Conservation (phyloP, 2,329 filamentous ascomycete genomes). For the Nemania serpens region DNA sequence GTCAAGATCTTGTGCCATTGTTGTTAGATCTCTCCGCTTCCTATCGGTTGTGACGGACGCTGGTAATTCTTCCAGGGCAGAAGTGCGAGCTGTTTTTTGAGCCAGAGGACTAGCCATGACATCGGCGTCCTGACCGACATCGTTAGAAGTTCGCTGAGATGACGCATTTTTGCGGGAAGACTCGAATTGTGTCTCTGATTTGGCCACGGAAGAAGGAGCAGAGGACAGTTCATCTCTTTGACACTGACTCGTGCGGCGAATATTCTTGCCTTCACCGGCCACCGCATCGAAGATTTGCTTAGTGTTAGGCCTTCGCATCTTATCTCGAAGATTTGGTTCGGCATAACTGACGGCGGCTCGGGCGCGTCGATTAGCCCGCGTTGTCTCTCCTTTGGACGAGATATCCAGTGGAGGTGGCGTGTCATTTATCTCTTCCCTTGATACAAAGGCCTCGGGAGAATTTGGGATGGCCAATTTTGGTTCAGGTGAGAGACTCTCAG, state of each 20-base stretch:
- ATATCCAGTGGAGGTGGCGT: constrained; percentile 66
- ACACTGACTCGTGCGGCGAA: constrained; percentile 48
- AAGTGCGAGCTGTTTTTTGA: constrained; percentile 42
- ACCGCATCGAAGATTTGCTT: constrained; percentile 79
- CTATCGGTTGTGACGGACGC: constrained; percentile 45
- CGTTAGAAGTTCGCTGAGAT: constrained; percentile 5
- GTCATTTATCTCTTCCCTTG: constrained; percentile 48
- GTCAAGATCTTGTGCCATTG: constrained; percentile 25
- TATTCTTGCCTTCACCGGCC: constrained; percentile 62
- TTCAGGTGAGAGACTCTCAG: constrained; percentile 45
- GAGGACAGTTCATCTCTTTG: constrained; percentile 37
- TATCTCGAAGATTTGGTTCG: constrained; percentile 78
- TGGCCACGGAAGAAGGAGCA: constrained; percentile 38
- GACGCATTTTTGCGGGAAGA: constrained; percentile 42
- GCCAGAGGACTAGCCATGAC: constrained; percentile 49
- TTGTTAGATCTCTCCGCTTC: constrained; percentile 47
- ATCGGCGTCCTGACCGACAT: constrained; percentile 27
- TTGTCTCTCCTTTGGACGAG: constrained; percentile 58
- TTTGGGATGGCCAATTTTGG: constrained; percentile 51
- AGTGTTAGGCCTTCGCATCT: constrained; percentile 76
- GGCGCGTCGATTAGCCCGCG: constrained; percentile 69
- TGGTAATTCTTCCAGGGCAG: constrained; percentile 38
- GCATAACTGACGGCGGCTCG: constrained; percentile 76
- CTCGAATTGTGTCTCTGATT: constrained; percentile 39
- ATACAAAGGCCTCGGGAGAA: constrained; percentile 53